Percentiles rank a stretch among this genome's conserved stretches.
Conservation (phyloP, 2,329 filamentous ascomycete species). For the Penicillium sp. region DNA sequence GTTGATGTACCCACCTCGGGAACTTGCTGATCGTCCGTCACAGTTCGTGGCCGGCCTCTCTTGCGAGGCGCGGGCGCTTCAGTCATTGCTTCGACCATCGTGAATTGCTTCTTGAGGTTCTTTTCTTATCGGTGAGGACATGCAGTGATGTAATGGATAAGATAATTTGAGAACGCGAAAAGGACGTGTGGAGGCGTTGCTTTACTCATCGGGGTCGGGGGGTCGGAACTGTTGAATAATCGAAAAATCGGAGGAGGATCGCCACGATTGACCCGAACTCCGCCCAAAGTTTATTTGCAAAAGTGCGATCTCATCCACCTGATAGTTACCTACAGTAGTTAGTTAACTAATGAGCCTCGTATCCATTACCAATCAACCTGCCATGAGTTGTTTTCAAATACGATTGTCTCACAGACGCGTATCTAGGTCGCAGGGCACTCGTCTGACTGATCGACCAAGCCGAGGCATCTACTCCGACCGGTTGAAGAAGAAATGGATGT, state of each 20-base stretch:
- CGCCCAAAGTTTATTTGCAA: neutral
- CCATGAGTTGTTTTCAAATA: too few species aligned
- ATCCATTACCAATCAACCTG: too few species aligned
- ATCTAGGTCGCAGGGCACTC: too few species aligned
- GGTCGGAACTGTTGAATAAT: constrained; percentile 17
- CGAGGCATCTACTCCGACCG: too few species aligned
- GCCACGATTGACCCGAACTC: neutral
- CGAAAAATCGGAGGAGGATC: constrained; percentile 4
- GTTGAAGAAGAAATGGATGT: too few species aligned
- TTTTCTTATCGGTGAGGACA: neutral
- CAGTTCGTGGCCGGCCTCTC: constrained; percentile 27
- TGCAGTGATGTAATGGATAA: neutral
- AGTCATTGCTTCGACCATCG: constrained; percentile 11
- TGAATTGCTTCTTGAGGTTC: neutral
- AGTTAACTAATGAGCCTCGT: too few species aligned
- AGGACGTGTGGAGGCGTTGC: neutral
- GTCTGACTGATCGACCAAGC: too few species aligned
- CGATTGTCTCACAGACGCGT: too few species aligned
- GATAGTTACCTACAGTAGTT: too few species aligned
- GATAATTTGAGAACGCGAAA: neutral
- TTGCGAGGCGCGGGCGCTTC: constrained; percentile 24
- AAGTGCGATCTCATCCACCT: too few species aligned
- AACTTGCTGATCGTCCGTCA: constrained; percentile 23
- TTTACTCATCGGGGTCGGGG: neutral
- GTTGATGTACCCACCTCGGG: constrained; percentile 23